Percentiles rank a stretch among this genome's conserved stretches.
These are phyloP conservation scores for Cordyceps pruinosa DNA, from an alignment of 2,329 filamentous ascomycete genomes.

Conservation along the genomic window DNA sequence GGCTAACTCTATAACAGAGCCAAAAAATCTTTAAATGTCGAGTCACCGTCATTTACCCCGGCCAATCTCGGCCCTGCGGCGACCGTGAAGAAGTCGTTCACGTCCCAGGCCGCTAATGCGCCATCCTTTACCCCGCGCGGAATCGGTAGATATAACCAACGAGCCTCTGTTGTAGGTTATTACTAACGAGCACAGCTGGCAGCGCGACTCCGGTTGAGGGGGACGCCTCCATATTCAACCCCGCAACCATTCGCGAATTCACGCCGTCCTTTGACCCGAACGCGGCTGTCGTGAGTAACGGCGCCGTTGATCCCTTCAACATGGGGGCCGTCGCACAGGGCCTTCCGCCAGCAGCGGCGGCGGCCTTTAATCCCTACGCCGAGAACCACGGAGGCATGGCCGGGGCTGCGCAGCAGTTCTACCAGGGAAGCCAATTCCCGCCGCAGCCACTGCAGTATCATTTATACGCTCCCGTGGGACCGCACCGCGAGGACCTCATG, in stretches of 20 bases:
- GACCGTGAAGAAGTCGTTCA: slow-evolving; percentile 68
- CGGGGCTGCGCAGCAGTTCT: slow-evolving; percentile 56
- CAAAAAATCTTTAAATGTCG: slow-evolving; percentile 84
- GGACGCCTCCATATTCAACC: slow-evolving; percentile 46
- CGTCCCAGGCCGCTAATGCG: slow-evolving; percentile 83
- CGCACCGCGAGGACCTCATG: slow-evolving; percentile 72
- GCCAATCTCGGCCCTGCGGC: slow-evolving; percentile 40
- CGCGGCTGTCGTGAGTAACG: neutral
- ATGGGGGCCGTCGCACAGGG: slow-evolving; percentile 49
- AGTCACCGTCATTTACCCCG: slow-evolving; percentile 92
- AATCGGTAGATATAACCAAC: slow-evolving; percentile 34
- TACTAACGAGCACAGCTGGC: neutral
- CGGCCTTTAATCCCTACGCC: slow-evolving; percentile 64
- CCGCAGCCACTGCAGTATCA: slow-evolving; percentile 78
- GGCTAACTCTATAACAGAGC: slow-evolving; percentile 41
- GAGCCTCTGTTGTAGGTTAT: no score
- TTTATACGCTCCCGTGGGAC: slow-evolving; percentile 80
- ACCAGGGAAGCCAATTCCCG: slow-evolving; percentile 50
- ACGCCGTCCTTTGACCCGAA: slow-evolving; percentile 51
- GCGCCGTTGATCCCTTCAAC: slow-evolving; percentile 55
- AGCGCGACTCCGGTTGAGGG: slow-evolving; percentile 33
- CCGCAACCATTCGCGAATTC: slow-evolving; percentile 52
- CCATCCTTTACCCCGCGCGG: slow-evolving; percentile 75
- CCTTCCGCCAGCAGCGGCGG: slow-evolving; percentile 38
- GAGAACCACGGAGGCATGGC: slow-evolving; percentile 59